Evolutionary conservation across 108 stramenopile species (phyloP).

Genomic region (Cylindrotheca closterium): DNA sequence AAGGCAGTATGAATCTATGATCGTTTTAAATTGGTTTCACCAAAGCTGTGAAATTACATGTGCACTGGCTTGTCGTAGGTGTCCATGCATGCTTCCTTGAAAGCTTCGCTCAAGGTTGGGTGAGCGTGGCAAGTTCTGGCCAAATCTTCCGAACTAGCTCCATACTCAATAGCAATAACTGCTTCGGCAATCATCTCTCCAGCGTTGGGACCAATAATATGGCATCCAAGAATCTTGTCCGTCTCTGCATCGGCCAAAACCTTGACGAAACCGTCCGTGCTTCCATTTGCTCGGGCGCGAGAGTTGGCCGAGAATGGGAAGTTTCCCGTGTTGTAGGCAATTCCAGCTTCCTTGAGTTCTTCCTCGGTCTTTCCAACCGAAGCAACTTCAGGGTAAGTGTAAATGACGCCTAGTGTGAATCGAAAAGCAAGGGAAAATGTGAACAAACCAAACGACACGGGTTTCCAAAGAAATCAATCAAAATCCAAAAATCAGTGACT

Average conservation of each 20-base stretch:
- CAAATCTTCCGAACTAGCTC: conserved; percentile 97
- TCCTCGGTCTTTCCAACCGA: conserved; percentile 99
- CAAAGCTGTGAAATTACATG: too few relatives aligned
- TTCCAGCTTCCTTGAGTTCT: conserved; percentile 94
- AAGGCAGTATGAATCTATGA: too few relatives aligned
- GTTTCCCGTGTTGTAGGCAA: conserved; percentile 91
- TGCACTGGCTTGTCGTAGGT: conserved; percentile 99
- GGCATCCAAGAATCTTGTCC: conserved; percentile 95
- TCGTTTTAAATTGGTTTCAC: too few relatives aligned
- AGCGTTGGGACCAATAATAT: conserved; percentile 99
- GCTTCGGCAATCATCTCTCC: conserved; percentile 99
- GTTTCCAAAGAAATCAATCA: too few relatives aligned
- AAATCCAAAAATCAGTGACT: too few relatives aligned
- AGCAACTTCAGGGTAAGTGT: conserved; percentile 99
- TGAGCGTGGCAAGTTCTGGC: conserved; percentile 99
- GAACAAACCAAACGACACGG: too few relatives aligned
- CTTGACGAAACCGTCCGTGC: conserved; percentile 96
- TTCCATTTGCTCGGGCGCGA: conserved; percentile 93
- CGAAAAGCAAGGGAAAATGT: background rate
- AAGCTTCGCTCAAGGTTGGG: conserved; percentile 97
- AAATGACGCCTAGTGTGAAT: conserved; percentile 79
- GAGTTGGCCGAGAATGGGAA: conserved; percentile 98
- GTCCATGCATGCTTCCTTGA: conserved; percentile 99
- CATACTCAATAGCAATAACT: conserved; percentile 99
- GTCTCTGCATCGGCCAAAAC: conserved; percentile 95